Evolutionary conservation across 495 filamentous ascomycete species (phyloP).

Genomic region (Cairneyella variabilis): DNA sequence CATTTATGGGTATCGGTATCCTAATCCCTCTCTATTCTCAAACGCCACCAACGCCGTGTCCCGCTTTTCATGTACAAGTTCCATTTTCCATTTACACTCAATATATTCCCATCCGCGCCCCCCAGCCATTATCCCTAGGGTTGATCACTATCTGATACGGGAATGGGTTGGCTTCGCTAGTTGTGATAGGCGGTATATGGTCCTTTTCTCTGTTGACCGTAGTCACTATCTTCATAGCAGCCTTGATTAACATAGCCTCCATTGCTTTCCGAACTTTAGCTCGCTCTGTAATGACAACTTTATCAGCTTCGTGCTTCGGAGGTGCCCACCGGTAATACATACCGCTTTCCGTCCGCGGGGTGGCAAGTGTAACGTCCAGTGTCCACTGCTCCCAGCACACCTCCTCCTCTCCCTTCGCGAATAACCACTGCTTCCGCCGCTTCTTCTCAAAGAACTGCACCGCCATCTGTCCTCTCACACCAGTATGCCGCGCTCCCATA

Average conservation of each 20-base stretch:
- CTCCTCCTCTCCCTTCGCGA: constrained; percentile 74
- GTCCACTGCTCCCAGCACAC: constrained; percentile 97
- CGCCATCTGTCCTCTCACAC: constrained; percentile 72
- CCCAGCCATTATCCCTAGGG: constrained; percentile 74
- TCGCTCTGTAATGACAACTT: constrained; percentile 51
- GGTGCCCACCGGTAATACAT: constrained; percentile 25
- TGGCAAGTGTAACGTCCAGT: constrained; percentile 84
- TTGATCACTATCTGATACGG: constrained; percentile 89
- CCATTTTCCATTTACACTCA: constrained; percentile 4
- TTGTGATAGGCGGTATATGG: constrained; percentile 96
- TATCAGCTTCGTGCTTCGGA: not conserved
- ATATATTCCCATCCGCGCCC: constrained; percentile 36
- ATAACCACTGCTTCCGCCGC: constrained; percentile 79
- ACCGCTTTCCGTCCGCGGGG: constrained; percentile 86
- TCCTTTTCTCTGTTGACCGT: constrained; percentile 86
- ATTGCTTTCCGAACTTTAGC: constrained; percentile 84
- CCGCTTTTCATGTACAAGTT: constrained; percentile 14
- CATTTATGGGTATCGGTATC: constrained; percentile 22
- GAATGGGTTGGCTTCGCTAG: constrained; percentile 88
- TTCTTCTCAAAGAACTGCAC: constrained; percentile 96
- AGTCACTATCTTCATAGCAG: constrained; percentile 81
- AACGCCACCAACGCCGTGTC: not conserved
- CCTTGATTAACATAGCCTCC: constrained; percentile 78
- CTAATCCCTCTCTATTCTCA: constrained; percentile 12
- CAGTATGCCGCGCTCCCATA: constrained; percentile 39